Percentiles rank a stretch among this genome's conserved stretches.
Evolutionary conservation across 495 filamentous ascomycete genomes (phyloP).

Genomic region (Diplogelasinospora grovesii): DNA sequence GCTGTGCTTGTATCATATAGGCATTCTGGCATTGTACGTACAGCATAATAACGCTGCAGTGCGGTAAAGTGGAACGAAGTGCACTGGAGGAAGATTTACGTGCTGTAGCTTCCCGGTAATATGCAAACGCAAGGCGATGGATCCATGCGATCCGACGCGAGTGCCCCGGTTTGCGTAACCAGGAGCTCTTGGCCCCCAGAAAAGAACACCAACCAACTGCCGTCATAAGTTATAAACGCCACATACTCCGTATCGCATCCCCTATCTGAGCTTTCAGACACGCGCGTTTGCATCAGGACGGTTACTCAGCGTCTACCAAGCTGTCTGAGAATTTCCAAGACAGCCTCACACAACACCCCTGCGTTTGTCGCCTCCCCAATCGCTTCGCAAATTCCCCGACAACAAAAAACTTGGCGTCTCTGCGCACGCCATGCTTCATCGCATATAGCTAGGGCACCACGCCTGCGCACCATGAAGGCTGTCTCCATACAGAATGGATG

Average conservation of each 20-base stretch:
- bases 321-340: neutral
- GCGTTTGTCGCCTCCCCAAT: neutral
- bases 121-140: neutral
- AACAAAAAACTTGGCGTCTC: neutral
- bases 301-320: neutral
- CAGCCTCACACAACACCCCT: neutral
- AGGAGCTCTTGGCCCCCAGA: conserved; percentile 8
- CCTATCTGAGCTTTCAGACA: too few relatives aligned
- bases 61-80: too few relatives aligned
- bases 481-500: conserved; percentile 40
- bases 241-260: conserved; percentile 1
- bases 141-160: neutral
- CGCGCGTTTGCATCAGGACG: too few relatives aligned
- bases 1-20: too few relatives aligned
- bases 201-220: conserved; percentile 3
- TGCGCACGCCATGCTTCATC: conserved; percentile 11
- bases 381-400: neutral
- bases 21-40: too few relatives aligned
- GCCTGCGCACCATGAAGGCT: conserved; percentile 23
- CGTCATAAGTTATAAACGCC: conserved; percentile 1
- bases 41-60: too few relatives aligned
- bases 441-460: conserved; percentile 1
- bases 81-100: too few relatives aligned
- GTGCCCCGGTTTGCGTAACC: conserved; percentile 1
- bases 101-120: neutral